Base-by-base conservation (phyloP, 2,329 filamentous ascomycete species). In the Ceratocystis huliohia region DNA sequence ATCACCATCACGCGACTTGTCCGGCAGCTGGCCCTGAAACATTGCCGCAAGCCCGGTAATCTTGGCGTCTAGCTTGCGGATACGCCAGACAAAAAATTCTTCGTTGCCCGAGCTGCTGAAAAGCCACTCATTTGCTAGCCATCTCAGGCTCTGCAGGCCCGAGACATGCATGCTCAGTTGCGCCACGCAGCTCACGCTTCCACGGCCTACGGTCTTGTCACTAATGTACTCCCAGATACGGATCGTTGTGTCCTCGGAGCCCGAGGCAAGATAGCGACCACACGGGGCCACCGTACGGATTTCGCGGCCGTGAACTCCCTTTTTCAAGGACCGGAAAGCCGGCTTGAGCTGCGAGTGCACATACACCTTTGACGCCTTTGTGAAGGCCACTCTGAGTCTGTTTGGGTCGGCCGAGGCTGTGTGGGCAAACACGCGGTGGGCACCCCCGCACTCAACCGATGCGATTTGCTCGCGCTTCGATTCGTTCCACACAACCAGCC, bases 101-200 rank as follows among this genome's bases (percentile, higher is more conserved):
- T 96, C 93, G 68, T 85, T 87, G 0, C 92, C 94, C 5, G 84
- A 91, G 71, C 90, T 92, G 70, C 89, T 96, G 73, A 97, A 88
- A 1, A 99, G 82, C 70, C 87, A 88, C 0, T 78, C 74, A 1
- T 87, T 83, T 61, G 83, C 81, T 1, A 88, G 84, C 89, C 91
- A 97, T 68, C 82, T 82, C 0, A 96, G 78, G 69, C 86, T 82
- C 74, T 96, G 93, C 6, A 97, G 84, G 0, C 93, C 94, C 0
- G 91, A 87, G 1, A 85, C 87, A 73, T 99, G 94, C 65, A 84
- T 84, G 70, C 90, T 87, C 22, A 96, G 75, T 0, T 87, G 84
- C 8, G 85, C 82, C 25, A 87, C 72, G 70, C 84, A 88, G 56
- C 74, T 73, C 68, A 79, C 69, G 8, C 72, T 69, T 69, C 71